These are phyloP conservation scores for Phytopythium montanum DNA, from an alignment of 352 stramenopile species.

Conservation along the genomic window DNA sequence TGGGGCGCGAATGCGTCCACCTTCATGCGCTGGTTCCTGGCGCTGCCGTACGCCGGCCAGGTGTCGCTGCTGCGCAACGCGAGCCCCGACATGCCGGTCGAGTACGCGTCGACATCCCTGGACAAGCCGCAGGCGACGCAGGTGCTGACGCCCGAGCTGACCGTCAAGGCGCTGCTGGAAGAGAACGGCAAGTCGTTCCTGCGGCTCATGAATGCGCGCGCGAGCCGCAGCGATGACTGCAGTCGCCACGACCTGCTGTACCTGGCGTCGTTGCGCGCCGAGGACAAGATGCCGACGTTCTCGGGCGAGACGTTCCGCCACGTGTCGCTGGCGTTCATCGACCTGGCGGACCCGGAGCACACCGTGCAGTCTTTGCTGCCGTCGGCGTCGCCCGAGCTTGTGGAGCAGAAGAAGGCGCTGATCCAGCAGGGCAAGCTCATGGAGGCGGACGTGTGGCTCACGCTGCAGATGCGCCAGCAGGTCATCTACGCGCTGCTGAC, in stretches of 20 bases:
- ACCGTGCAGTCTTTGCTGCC: conserved; percentile 75
- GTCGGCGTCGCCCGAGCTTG: conserved; percentile 45
- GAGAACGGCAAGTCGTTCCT: conserved; percentile 80
- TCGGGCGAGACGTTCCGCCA: conserved; percentile 77
- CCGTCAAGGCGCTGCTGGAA: conserved; percentile 65
- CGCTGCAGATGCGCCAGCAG: conserved; percentile 84
- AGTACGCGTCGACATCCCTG: conserved; percentile 42
- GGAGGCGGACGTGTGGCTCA: conserved; percentile 82
- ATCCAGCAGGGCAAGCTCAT: conserved; percentile 74
- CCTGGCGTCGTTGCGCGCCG: conserved; percentile 47
- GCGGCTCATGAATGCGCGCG: conserved; percentile 72
- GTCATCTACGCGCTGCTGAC: conserved; percentile 77
- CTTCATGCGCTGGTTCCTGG: conserved; percentile 86
- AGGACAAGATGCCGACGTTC: conserved; percentile 80
- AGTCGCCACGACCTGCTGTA: conserved; percentile 75
- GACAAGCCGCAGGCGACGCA: conserved; percentile 54
- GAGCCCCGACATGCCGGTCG: conserved; percentile 65
- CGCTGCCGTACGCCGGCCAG: conserved; percentile 70
- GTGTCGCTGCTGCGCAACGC: conserved; percentile 75
- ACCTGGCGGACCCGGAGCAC: conserved; percentile 66
- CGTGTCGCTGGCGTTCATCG: conserved; percentile 76
- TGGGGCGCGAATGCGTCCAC: conserved; percentile 63
- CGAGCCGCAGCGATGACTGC: conserved; percentile 64
- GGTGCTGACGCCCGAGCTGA: conserved; percentile 68
- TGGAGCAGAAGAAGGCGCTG: conserved; percentile 60